Percentiles rank a stretch among this genome's conserved stretches.
Conservation (phyloP, 495 filamentous ascomycete genomes). For the Neurospora sp. region DNA sequence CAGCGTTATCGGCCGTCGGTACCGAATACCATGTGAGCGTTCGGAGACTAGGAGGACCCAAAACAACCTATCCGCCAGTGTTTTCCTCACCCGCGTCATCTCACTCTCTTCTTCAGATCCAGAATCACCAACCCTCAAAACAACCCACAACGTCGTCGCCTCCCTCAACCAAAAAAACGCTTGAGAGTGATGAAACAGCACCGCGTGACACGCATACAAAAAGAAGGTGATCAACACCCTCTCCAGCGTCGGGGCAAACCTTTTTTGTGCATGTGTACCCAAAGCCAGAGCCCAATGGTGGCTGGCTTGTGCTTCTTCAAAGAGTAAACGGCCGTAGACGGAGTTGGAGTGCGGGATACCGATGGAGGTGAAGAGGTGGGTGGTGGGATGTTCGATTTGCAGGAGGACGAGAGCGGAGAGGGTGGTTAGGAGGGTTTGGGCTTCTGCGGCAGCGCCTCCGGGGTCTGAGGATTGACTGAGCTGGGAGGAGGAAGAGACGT, state of each 20-base stretch:
- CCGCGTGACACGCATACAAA: conserved; percentile 59
- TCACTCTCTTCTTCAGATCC: conserved; percentile 23
- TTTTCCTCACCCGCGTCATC: not conserved
- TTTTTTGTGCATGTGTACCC: not conserved
- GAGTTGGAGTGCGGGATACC: conserved; percentile 10
- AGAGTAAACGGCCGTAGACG: conserved; percentile 20
- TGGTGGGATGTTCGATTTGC: conserved; percentile 22
- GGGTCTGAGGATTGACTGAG: too few relatives aligned
- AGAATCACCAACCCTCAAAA: conserved; percentile 25
- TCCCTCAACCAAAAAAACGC: conserved; percentile 55
- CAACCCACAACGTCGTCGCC: conserved; percentile 43
- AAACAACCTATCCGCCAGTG: conserved; percentile 35
- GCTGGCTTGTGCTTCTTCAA: conserved; percentile 17
- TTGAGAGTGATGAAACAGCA: conserved; percentile 49
- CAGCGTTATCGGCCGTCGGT: conserved; percentile 54
- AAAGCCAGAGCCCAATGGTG: conserved; percentile 9
- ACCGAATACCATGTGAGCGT: conserved; percentile 64
- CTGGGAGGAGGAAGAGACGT: conserved; percentile 4
- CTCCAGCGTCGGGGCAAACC: conserved; percentile 41
- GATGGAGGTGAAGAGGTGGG: conserved; percentile 2
- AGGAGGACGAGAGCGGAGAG: conserved; percentile 27
- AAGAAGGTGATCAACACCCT: conserved; percentile 60
- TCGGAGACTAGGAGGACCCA: conserved; percentile 57
- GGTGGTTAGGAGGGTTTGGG: conserved; percentile 24
- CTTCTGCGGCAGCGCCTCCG: too few relatives aligned